Evolutionary conservation across 768 basidiomycete genomes (phyloP).

Genomic region (Trametes meyenii): DNA sequence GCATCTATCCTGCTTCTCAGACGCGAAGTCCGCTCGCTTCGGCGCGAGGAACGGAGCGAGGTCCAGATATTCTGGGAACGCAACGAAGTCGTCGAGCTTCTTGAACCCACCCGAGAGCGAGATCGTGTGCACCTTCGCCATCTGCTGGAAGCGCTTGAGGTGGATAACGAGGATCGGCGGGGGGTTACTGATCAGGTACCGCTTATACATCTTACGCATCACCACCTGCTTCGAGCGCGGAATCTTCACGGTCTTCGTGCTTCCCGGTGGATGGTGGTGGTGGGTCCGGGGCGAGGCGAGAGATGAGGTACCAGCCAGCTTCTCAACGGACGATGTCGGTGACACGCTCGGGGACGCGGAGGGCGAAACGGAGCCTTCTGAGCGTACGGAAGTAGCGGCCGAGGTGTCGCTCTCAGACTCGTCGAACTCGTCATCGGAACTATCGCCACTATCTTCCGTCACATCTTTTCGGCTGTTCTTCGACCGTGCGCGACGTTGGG

Average conservation of each 20-base stretch:
- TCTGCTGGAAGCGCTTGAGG: slow-evolving; percentile 93
- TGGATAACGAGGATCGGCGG: slow-evolving; percentile 92
- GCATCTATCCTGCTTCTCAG: slow-evolving; percentile 23
- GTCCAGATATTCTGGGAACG: slow-evolving; percentile 88
- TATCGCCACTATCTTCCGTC: slow-evolving; percentile 20
- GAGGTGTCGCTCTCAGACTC: slow-evolving; percentile 33
- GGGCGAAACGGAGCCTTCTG: slow-evolving; percentile 41
- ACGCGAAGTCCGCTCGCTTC: slow-evolving; percentile 67
- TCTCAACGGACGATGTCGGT: slow-evolving; percentile 12
- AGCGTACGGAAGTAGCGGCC: slow-evolving; percentile 32
- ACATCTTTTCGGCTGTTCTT: slow-evolving; percentile 11
- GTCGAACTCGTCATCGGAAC: slow-evolving; percentile 30
- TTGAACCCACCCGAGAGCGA: slow-evolving; percentile 75
- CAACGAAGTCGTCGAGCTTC: slow-evolving; percentile 89
- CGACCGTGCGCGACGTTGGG: slow-evolving; percentile 21
- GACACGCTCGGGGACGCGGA: slow-evolving; percentile 31
- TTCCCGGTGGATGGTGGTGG: neutral
- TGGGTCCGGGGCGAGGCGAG: neutral
- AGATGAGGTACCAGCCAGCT: slow-evolving; percentile 2
- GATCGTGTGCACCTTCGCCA: slow-evolving; percentile 60
- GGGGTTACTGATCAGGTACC: slow-evolving; percentile 85
- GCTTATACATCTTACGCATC: slow-evolving; percentile 87
- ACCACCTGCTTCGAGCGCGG: slow-evolving; percentile 62
- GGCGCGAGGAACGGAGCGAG: slow-evolving; percentile 87
- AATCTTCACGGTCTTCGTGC: slow-evolving; percentile 25